Conservation (phyloP, 768 basidiomycete genomes). For the Pulveroboletus sp. region DNA sequence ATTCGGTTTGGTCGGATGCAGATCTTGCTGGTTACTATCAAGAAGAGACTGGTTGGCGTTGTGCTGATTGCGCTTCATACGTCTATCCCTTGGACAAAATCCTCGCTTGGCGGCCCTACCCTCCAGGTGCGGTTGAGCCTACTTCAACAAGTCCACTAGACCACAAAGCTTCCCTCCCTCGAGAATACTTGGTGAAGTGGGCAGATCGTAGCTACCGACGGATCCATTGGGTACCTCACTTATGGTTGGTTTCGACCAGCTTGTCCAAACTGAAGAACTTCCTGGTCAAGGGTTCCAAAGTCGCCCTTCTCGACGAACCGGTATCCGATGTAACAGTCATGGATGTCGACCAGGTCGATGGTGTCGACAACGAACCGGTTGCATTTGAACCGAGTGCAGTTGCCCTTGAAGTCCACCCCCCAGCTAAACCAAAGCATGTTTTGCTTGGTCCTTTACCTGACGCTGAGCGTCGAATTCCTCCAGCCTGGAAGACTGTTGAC, state of each 20-base stretch:
- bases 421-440: conserved; percentile 26
- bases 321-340: conserved; percentile 25
- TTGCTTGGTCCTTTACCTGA: conserved; percentile 50
- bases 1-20: conserved; percentile 29
- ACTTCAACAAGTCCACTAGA: conserved; percentile 40
- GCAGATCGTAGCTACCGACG: conserved; percentile 71
- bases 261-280: conserved; percentile 75
- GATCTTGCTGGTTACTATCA: conserved; percentile 68
- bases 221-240: conserved; percentile 87
- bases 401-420: conserved; percentile 32
- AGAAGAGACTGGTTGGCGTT: conserved; percentile 54
- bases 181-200: conserved; percentile 96
- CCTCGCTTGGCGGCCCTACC: conserved; percentile 88
- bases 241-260: conserved; percentile 78
- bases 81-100: conserved; percentile 75
- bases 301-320: conserved; percentile 58
- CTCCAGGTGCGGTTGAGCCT: conserved; percentile 59
- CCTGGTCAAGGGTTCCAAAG: conserved; percentile 61
- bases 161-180: conserved; percentile 63
- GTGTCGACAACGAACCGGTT: conserved; percentile 14
- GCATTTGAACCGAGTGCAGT: conserved; percentile 44
- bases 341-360: conserved; percentile 30
- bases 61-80: conserved; percentile 76
- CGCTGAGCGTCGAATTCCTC: conserved; percentile 73
- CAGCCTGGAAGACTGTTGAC: conserved; percentile 85